A percentile compares a stretch with the other conserved stretches of the same genome.
These are phyloP conservation scores for Sarcomyxa edulis DNA, from an alignment of 768 basidiomycete species.

Conservation along the genomic window DNA sequence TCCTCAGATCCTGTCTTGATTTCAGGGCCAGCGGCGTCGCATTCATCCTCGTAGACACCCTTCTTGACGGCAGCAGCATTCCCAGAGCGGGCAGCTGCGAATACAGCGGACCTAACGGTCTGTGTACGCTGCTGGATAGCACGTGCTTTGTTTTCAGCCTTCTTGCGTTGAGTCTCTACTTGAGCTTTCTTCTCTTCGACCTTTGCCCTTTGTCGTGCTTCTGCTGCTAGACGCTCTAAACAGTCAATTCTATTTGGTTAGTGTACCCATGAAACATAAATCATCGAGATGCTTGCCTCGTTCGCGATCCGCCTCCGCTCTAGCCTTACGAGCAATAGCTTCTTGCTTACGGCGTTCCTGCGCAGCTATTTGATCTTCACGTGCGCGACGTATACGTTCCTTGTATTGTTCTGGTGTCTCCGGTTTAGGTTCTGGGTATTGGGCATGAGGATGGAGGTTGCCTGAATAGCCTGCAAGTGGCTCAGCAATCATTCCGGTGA, in stretches of 20 bases:
- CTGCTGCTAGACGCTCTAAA: constrained; percentile 49
- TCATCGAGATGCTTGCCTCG: constrained; percentile 29
- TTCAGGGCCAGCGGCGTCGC: constrained; percentile 72
- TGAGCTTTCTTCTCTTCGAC: constrained; percentile 50
- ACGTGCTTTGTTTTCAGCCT: constrained; percentile 44
- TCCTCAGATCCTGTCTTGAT: constrained; percentile 49
- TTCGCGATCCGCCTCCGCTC: constrained; percentile 41
- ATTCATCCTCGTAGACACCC: constrained; percentile 62
- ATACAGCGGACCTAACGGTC: constrained; percentile 51
- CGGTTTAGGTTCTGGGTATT: constrained; percentile 19
- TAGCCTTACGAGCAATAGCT: constrained; percentile 41
- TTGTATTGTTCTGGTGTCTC: constrained; percentile 51
- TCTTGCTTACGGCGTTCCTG: constrained; percentile 48
- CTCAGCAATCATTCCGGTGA: too few species aligned
- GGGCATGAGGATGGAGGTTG: too few species aligned
- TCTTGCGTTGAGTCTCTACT: constrained; percentile 41
- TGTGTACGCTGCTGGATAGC: constrained; percentile 47
- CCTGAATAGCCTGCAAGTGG: too few species aligned
- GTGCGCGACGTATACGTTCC: constrained; percentile 40
- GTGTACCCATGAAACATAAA: constrained; percentile 1
- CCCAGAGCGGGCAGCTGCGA: constrained; percentile 58
- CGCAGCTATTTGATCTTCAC: constrained; percentile 52
- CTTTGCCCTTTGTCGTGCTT: constrained; percentile 53
- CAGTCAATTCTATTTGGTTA: neutral
- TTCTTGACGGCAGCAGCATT: constrained; percentile 51